Evolutionary conservation across 2,329 filamentous ascomycete genomes (phyloP), one percentile per base, ranked within the genome.

Genomic region (Talaromyces sp.): DNA sequence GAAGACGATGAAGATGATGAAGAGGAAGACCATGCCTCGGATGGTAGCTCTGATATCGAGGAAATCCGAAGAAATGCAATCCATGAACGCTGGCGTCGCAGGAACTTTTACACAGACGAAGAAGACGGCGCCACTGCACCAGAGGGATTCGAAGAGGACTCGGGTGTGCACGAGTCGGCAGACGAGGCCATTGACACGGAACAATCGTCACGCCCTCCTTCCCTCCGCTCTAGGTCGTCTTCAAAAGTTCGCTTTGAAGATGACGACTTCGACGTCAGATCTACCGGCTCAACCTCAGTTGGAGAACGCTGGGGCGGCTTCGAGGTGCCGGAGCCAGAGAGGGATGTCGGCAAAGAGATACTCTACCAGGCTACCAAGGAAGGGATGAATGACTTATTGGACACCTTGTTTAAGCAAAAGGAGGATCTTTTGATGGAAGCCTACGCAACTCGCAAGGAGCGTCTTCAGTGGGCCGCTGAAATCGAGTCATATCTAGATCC

Each of bases 291-390:
- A 5, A 87, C 87, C 0, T 91, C 89, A 1, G 68, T 82, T 35
- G 79, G 80, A 13, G 88, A 93, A 72, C 82, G 88, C 60, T 91
- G 88, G 87, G 88, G 88, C 55, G 88, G 88, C 19, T 88, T 90
- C 73, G 89, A 91, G 57, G 87, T 96, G 17, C 89, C 90, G 0
- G 86, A 90, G 65, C 87, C 89, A 0, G 92, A 96, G 72, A 84
- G 84, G 62, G 92, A 96, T 71, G 87, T 91, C 6, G 91, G 91
- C 41, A 91, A 89, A 66, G 91, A 98, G 70, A 89, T 97, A 4
- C 79, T 98, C 1, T 97, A 96, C 69, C 90, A 96, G 72, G 87
- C 96, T 32, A 92, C 91, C 0, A 92, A 97, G 73, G 89, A 96
- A 73, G 89, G 91, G 0, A 91, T 96, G 77, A 97, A 98, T 69